Conservation (phyloP, 768 basidiomycete species). For the Auricularia heimuer region DNA sequence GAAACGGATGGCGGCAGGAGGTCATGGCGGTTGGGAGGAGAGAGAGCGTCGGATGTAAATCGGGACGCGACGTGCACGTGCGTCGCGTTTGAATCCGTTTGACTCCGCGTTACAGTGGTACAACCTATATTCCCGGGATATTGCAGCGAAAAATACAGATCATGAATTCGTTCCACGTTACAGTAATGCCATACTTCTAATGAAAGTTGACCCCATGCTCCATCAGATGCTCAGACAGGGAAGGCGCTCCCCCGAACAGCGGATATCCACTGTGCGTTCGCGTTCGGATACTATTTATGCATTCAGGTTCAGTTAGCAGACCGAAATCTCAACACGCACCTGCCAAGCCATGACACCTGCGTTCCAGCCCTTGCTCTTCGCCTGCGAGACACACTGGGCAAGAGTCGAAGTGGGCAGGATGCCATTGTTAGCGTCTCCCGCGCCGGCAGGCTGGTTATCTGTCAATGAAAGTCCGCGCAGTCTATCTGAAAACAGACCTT, state of each 20-base stretch:
- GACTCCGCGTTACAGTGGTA: too few relatives aligned
- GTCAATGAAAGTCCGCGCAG: slow-evolving; percentile 2
- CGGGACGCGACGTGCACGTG: too few relatives aligned
- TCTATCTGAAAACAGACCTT: slow-evolving; percentile 4
- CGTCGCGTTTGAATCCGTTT: too few relatives aligned
- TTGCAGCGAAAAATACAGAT: too few relatives aligned
- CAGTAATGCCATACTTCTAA: background rate
- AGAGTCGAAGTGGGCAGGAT: slow-evolving; percentile 22
- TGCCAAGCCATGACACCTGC: slow-evolving; percentile 24
- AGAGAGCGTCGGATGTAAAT: too few relatives aligned
- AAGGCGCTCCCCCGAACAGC: background rate
- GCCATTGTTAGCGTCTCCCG: slow-evolving; percentile 21
- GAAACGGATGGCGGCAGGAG: too few relatives aligned
- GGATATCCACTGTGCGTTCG: background rate
- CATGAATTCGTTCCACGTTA: too few relatives aligned
- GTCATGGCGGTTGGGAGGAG: too few relatives aligned
- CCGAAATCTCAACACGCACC: background rate
- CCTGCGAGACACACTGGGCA: slow-evolving; percentile 20
- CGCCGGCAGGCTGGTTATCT: slow-evolving; percentile 7
- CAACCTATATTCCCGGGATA: too few relatives aligned
- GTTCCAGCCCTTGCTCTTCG: slow-evolving; percentile 24
- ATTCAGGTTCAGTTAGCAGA: background rate
- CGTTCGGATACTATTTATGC: background rate
- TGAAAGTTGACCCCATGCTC: background rate
- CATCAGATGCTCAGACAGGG: background rate